Base-by-base conservation (phyloP, 2,329 filamentous ascomycete genomes). In the Aspergillus novoparasiticus region DNA sequence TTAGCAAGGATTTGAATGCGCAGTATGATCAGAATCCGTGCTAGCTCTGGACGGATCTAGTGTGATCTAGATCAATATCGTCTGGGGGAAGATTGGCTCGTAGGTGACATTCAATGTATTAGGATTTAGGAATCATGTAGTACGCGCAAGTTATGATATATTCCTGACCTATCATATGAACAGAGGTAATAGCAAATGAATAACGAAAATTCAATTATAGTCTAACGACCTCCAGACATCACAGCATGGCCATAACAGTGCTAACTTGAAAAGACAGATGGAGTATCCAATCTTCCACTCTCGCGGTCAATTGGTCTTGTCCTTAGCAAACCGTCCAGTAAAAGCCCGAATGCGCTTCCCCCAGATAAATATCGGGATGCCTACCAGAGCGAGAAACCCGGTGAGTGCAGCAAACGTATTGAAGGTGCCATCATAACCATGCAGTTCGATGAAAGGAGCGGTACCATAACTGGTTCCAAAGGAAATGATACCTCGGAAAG, bases 401-500 rank as follows among this genome's bases (percentile, higher is more conserved):
- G 77, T 79, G 14, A 79, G 58, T 3, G 58, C 72, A 2, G 73
- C 76, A 53, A 75, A 78, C 0, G 70, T 71, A 5, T 67, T 68
- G 59, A 78, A 78, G 0, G 75, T 68, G 2, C 74, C 74, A 63
- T 77, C 76, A 32, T 77, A 78, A 0, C 76, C 76, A 26, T 68
- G 55, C 1, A 28, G 61, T 3, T 61, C 64, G 12, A 73, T 62
- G 43, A 75, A 73, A 1, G 66, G 62, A 3, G 66, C 71, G 19
- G 76, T 77, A 12, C 79, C 78, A 66, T 80, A 81, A 58, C 75
- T 79, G 1, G 65, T 69, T 6, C 80, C 81, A 58, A 83, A 83
- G 1, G 76, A 79, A 10, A 84, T 78, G 48, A 83, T 77, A 0
- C 81, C 81, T 2, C 81, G 73, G 65, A 82, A 75, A 5, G 81